Evolutionary conservation across 2,329 filamentous ascomycete genomes (phyloP).

Genomic region (Verticillium isaacii): DNA sequence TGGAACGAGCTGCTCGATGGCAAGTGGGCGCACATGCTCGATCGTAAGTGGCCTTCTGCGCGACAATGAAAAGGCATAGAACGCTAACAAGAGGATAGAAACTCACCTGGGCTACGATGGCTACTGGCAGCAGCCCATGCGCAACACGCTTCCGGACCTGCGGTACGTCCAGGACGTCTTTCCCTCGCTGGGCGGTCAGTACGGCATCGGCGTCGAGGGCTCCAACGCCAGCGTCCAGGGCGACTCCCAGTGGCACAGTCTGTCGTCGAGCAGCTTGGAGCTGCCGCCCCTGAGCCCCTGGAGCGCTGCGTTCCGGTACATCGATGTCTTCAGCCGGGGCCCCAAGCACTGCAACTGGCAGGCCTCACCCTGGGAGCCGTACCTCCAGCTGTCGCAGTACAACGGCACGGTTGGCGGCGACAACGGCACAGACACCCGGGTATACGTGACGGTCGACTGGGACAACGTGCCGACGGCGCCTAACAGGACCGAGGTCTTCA

Average conservation of each 20-base stretch:
- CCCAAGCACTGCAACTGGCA: constrained; percentile 47
- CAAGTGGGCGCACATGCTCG: constrained; percentile 60
- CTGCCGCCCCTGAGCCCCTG: constrained; percentile 56
- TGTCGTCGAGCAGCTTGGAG: constrained; percentile 46
- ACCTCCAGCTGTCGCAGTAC: constrained; percentile 45
- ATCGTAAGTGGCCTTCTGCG: constrained; percentile 33
- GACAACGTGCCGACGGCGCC: constrained; percentile 50
- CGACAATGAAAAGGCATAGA: accelerated
- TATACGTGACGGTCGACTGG: constrained; percentile 52
- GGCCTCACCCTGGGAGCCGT: constrained; percentile 40
- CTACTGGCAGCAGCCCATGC: constrained; percentile 69
- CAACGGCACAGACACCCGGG: constrained; percentile 45
- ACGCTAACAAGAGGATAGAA: constrained; percentile 22
- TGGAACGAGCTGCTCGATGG: constrained; percentile 56
- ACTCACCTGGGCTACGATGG: constrained; percentile 50
- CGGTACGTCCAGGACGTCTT: constrained; percentile 54
- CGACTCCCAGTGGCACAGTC: constrained; percentile 41
- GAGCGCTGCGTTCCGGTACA: constrained; percentile 49
- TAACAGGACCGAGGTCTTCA: constrained; percentile 40
- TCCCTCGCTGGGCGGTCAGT: constrained; percentile 53
- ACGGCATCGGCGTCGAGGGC: constrained; percentile 61
- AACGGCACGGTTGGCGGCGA: constrained; percentile 43
- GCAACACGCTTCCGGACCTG: constrained; percentile 59
- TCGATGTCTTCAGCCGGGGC: constrained; percentile 60
- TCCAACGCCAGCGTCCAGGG: constrained; percentile 64